These are phyloP conservation scores for Fusarium luffae DNA, from an alignment of 2,329 filamentous ascomycete genomes.

Conservation along the genomic window DNA sequence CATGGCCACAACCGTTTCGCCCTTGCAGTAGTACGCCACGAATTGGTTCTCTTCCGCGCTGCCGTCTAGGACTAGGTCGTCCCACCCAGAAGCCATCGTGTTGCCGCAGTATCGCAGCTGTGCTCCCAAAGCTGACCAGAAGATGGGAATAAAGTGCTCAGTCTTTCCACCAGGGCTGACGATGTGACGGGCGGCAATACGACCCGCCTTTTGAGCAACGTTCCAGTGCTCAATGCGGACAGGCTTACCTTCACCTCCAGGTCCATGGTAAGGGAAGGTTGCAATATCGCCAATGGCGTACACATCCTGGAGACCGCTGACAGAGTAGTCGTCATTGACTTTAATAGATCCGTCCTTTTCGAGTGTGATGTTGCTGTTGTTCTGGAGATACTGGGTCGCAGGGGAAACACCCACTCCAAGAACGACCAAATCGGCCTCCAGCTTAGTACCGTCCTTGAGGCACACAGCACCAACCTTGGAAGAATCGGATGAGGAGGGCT, in stretches of 20 bases:
- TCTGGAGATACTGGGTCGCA: conserved; percentile 82
- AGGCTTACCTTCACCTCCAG: conserved; percentile 77
- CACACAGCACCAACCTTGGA: conserved; percentile 82
- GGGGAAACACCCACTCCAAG: conserved; percentile 90
- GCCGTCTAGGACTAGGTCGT: conserved; percentile 85
- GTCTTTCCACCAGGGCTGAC: conserved; percentile 69
- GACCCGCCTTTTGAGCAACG: conserved; percentile 92
- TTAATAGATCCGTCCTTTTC: conserved; percentile 87
- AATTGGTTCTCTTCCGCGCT: conserved; percentile 83
- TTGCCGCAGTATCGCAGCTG: conserved; percentile 96
- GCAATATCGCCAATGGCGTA: conserved; percentile 97
- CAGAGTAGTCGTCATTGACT: conserved; percentile 82
- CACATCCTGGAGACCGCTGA: conserved; percentile 81
- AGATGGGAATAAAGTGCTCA: conserved; percentile 88
- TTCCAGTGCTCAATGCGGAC: conserved; percentile 98
- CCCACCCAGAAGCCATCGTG: conserved; percentile 77
- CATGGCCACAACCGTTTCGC: conserved; percentile 88
- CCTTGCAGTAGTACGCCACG: conserved; percentile 87
- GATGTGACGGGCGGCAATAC: conserved; percentile 82
- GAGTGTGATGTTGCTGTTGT: conserved; percentile 75
- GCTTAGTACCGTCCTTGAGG: conserved; percentile 85
- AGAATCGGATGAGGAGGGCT: conserved; percentile 73
- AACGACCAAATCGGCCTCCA: conserved; percentile 90
- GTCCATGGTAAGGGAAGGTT: conserved; percentile 92
- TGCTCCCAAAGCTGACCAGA: conserved; percentile 92